Percentiles rank a stretch among this genome's conserved stretches.
phyloP scores from a whole-genome alignment of 495 filamentous ascomycete species.

The Talaromyces thailandensis region DNA sequence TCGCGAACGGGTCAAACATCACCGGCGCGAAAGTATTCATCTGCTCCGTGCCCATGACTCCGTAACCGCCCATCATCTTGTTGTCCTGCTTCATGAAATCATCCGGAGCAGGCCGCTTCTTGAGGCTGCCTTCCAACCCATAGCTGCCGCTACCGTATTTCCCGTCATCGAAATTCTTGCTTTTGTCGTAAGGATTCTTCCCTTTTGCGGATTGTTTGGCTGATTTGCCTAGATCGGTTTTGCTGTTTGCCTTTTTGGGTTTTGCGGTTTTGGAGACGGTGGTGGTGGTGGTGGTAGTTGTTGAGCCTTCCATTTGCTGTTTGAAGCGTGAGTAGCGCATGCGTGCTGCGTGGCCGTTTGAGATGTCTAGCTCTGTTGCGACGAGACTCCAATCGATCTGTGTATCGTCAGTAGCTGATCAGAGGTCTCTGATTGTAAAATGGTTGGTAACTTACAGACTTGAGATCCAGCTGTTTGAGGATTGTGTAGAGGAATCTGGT shows the following conservation, averaged over 20 bases:
- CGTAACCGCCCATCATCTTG: background rate
- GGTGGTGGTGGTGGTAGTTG: constrained; percentile 15
- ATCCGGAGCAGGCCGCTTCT: background rate
- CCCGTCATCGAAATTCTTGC: constrained; percentile 7
- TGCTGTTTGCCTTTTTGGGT: constrained; percentile 15
- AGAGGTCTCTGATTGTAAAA: no score
- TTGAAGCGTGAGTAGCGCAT: constrained; percentile 72
- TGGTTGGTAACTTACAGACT: constrained; percentile 44
- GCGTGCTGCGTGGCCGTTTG: constrained; percentile 72
- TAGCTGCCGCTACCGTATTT: background rate
- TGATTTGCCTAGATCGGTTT: constrained; percentile 9
- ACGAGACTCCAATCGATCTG: constrained; percentile 71
- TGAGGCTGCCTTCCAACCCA: background rate
- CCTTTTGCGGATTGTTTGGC: constrained; percentile 7
- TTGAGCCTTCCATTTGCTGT: constrained; percentile 46
- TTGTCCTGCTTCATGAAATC: background rate
- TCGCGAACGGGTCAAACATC: background rate
- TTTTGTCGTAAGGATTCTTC: constrained; percentile 7
- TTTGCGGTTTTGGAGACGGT: constrained; percentile 14
- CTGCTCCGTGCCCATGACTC: background rate
- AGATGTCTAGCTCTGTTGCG: constrained; percentile 52
- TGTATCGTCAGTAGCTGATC: background rate
- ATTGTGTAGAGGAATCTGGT: constrained; percentile 65
- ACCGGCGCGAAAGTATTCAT: background rate
- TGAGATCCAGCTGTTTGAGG: constrained; percentile 65